Base-by-base conservation (phyloP, 176 grass and related monocot species). In the Aegilops longissima region DNA sequence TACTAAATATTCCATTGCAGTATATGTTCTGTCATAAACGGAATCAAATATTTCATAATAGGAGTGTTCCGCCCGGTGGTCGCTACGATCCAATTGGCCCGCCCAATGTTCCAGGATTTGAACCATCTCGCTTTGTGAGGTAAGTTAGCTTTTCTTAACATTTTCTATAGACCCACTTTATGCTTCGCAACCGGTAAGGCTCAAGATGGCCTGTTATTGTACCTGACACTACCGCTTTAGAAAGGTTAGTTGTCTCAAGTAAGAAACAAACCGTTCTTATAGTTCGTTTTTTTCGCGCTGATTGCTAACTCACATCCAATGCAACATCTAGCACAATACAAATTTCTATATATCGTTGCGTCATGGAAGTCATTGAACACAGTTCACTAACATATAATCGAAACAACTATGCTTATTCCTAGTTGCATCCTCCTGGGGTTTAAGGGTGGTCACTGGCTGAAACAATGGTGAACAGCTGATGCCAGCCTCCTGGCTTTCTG, bases 21-120 rank as follows among this genome's bases (percentile, higher is more conserved):
- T 83, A 18, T 27, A 33, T 30, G 18, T 31, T 76, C 35, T 20
- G 8, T 70, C 81, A 17, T 88, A 24, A 85, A 77, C 70, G 42
- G 73, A 21, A 51, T 30, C 59, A 56, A 59, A 70, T 84, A 14
- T 88, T 35, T 80, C 59, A 73, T 84, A 92, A 91, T 76, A 98
- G 92, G 86, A 88, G 82, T 64, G 49, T 92, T 69, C 82, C 90
- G 70, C 92, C 84, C 0, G 93, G 96, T 75, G 83, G 84, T 18
- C 84, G 95, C 14, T 95, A 87, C 39, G 95, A 97, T 86, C 95
- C 95, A 66, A 94, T 94, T 83, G 93, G 91, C 64, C 91, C 93
- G 17, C 94, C 97, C 18, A 92, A 74, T 74, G 68, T 96, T 65
- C 92, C 97, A 90, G 97, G 94, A 13, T 96, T 96, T 83, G 97